phyloP scores from a whole-genome alignment of 1,284 basidiomycete species.

The Rhodofomes roseus region DNA sequence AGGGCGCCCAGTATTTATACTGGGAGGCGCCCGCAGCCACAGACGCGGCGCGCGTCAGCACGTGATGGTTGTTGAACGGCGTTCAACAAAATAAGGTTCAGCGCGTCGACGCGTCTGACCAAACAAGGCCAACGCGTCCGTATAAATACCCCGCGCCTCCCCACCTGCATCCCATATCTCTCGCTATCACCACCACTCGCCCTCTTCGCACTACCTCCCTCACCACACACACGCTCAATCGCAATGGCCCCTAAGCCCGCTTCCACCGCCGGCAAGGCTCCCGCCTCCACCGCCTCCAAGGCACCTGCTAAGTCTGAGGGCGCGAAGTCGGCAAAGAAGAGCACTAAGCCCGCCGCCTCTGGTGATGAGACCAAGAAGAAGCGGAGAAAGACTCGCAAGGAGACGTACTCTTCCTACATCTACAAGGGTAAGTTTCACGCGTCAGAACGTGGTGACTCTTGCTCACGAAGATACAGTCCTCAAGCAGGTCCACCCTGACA shows the following conservation, averaged over 20 bases:
- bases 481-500: constrained; percentile 94
- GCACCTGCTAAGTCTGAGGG: constrained; percentile 70
- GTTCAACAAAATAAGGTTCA: constrained; percentile 30
- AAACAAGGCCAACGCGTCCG: constrained; percentile 30
- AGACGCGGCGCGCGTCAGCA: constrained; percentile 13
- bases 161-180: constrained; percentile 14
- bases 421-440: constrained; percentile 70
- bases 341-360: constrained; percentile 61
- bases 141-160: constrained; percentile 23
- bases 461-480: constrained; percentile 13
- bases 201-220: constrained; percentile 2
- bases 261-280: constrained; percentile 46
- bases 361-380: constrained; percentile 81
- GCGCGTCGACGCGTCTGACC: constrained; percentile 27
- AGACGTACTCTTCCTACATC: constrained; percentile 93
- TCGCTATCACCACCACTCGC: constrained; percentile 10
- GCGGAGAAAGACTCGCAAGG: constrained; percentile 86
- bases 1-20: constrained; percentile 14
- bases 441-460: constrained; percentile 27
- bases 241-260: constrained; percentile 40
- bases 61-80: constrained; percentile 19
- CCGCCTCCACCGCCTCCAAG: constrained; percentile 65
- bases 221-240: constrained; percentile 4
- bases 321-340: constrained; percentile 83
- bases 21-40: constrained; percentile 8